Base-by-base conservation (phyloP, 2,329 filamentous ascomycete species). In the Fusarium sp. region DNA sequence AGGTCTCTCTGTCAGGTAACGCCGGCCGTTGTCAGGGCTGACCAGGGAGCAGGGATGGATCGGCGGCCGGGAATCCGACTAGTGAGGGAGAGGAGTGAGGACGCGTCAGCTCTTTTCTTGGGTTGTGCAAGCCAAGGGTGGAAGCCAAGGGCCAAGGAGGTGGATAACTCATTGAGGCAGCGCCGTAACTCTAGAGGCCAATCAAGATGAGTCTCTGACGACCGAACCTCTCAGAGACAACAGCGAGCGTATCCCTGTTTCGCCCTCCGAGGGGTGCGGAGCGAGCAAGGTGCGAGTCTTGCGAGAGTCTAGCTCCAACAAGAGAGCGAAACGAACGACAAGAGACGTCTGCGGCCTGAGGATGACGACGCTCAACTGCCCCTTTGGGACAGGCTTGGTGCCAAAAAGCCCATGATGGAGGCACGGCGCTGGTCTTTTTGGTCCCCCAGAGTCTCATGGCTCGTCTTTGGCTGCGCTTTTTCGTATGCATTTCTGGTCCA, bases 321-420 rank as follows among this genome's bases (percentile, higher is more conserved):
- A 55, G 42, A 64, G 42, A 63, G 65, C 65, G 50, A 69, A 69
- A 69, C 48, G 66, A 69, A 69, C 65, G 48, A 67, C 42, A 38
- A 54, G 59, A 65, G 35, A 59, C 17, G 67, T 55, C 75, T 79
- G 77, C 77, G 75, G 77, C 75, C 75, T 78, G 69, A 73, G 77
- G 78, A 79, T 80, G 79, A 80, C 79, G 79, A 80, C 79, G 79
- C 78, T 74, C 67, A 70, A 67, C 69, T 75, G 58, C 77, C 75
- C 63, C 45, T 78, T 79, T 76, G 59, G 73, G 76, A 62, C 68
- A 70, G 45, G 57, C 41, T 72, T 50, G 50, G 61, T 65, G 48
- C 67, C 72, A 66, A 48, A 69, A 63, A 64, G 63, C 70, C 70
- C 68, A 74, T 68, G 71, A 69, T 75, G 63, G 75, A 59, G 69